phyloP scores from a whole-genome alignment of 2,329 filamentous ascomycete species.

The Cordyceps tenuipes region DNA sequence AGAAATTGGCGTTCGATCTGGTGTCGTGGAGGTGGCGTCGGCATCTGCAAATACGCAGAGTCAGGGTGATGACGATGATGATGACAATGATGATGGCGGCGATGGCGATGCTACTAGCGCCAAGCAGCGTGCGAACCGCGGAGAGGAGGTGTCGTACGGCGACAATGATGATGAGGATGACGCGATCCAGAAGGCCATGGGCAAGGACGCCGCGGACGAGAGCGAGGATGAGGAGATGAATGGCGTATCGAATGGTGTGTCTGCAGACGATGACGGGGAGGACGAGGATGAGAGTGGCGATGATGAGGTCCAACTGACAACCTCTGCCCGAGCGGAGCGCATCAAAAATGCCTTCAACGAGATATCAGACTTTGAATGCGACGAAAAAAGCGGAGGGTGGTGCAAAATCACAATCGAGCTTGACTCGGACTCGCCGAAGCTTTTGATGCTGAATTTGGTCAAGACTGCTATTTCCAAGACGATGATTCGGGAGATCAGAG shows the following conservation, averaged over 20 bases:
- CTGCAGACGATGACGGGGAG: slow-evolving; percentile 31
- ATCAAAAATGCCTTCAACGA: slow-evolving; percentile 57
- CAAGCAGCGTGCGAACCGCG: slow-evolving; percentile 67
- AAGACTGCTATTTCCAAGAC: slow-evolving; percentile 71
- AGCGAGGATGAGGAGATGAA: slow-evolving; percentile 36
- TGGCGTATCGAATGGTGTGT: slow-evolving; percentile 19
- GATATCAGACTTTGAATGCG: slow-evolving; percentile 71
- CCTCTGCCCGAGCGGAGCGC: slow-evolving; percentile 49
- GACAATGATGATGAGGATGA: slow-evolving; percentile 89
- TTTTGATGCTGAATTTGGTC: slow-evolving; percentile 86
- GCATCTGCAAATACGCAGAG: not conserved
- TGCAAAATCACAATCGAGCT: slow-evolving; percentile 82
- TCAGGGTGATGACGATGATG: slow-evolving; percentile 36
- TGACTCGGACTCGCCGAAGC: slow-evolving; percentile 70
- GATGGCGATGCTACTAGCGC: slow-evolving; percentile 70
- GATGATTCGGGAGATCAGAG: slow-evolving; percentile 78
- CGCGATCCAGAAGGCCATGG: slow-evolving; percentile 57
- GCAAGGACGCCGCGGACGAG: slow-evolving; percentile 48
- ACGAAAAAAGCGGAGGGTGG: slow-evolving; percentile 62
- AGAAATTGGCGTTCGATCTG: slow-evolving; percentile 53
- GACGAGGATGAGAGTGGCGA: slow-evolving; percentile 24
- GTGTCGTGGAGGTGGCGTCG: slow-evolving; percentile 42
- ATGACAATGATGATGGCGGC: slow-evolving; percentile 57
- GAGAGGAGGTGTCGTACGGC: slow-evolving; percentile 80
- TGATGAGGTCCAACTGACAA: slow-evolving; percentile 26